A percentile compares a stretch with the other conserved stretches of the same genome.
These are phyloP conservation scores for Peronospora belbahrii DNA, from an alignment of 352 stramenopile species.

Conservation along the genomic window DNA sequence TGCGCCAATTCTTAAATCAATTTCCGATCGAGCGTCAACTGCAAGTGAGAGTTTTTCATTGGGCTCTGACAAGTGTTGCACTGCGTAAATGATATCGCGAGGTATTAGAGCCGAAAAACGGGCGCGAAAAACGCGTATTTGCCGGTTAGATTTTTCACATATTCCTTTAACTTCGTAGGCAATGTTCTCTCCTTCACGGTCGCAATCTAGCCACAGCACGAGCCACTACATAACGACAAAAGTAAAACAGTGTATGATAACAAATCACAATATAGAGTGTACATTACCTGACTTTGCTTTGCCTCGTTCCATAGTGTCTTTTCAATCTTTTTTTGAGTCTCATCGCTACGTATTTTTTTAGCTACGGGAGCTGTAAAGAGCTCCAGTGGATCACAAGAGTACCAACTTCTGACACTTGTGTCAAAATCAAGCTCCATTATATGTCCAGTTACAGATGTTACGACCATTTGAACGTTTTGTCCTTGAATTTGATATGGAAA, in stretches of 20 bases:
- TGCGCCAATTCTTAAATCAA: constrained; percentile 91
- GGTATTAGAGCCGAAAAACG: constrained; percentile 92
- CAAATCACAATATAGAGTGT: too few relatives aligned
- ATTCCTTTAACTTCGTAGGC: constrained; percentile 92
- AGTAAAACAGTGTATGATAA: background rate
- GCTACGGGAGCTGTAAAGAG: constrained; percentile 89
- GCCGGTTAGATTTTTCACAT: constrained; percentile 66
- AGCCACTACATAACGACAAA: constrained; percentile 57
- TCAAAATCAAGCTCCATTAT: constrained; percentile 97
- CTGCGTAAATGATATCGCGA: constrained; percentile 83
- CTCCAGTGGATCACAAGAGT: constrained; percentile 88
- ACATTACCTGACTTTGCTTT: constrained; percentile 52
- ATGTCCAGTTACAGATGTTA: constrained; percentile 97
- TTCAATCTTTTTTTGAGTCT: constrained; percentile 86
- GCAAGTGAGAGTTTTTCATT: constrained; percentile 81
- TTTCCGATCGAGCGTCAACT: constrained; percentile 90
- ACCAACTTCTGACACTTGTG: constrained; percentile 82
- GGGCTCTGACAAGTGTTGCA: constrained; percentile 70
- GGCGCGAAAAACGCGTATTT: constrained; percentile 81
- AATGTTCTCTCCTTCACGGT: constrained; percentile 99
- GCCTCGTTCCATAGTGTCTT: constrained; percentile 87
- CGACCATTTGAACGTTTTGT: constrained; percentile 83
- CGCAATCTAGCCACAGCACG: constrained; percentile 98
- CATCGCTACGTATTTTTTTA: constrained; percentile 76
- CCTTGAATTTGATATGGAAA: constrained; percentile 84